These are phyloP conservation scores for Xanthoparmelia taractica DNA, from an alignment of 495 filamentous ascomycete genomes.

Conservation along the genomic window DNA sequence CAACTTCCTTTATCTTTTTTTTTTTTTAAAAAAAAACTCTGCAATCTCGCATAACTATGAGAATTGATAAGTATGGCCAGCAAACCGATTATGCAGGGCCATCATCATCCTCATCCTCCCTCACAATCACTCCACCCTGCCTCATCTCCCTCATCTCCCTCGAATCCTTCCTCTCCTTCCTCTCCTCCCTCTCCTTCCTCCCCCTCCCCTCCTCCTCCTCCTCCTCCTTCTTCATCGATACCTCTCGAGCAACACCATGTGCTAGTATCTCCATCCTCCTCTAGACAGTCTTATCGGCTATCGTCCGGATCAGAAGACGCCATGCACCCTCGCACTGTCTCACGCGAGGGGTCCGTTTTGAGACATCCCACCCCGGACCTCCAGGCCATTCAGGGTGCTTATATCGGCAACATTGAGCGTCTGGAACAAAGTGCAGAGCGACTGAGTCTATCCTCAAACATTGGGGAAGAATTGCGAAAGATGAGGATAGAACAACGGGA, in stretches of 20 bases:
- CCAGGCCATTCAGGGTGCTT: slow-evolving; percentile 64
- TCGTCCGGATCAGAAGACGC: slow-evolving; percentile 30
- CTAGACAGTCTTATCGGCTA: slow-evolving; percentile 1
- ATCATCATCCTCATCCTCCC: slow-evolving; percentile 31
- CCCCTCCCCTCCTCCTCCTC: slow-evolving; percentile 6
- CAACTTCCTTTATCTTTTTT: slow-evolving; percentile 8
- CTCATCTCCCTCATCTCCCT: slow-evolving; percentile 28
- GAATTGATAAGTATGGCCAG: too few species aligned
- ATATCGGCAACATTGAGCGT: slow-evolving; percentile 68
- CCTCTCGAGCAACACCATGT: neutral
- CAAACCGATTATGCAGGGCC: slow-evolving; percentile 40
- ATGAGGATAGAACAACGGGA: slow-evolving; percentile 71
- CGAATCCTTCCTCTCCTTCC: neutral
- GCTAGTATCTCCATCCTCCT: neutral
- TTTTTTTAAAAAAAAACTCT: too few species aligned
- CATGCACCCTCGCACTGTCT: slow-evolving; percentile 51
- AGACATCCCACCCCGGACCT: slow-evolving; percentile 72
- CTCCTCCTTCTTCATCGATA: neutral
- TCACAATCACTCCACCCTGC: slow-evolving; percentile 29
- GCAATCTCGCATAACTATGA: slow-evolving; percentile 21
- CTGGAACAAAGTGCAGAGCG: slow-evolving; percentile 77
- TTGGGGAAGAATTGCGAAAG: slow-evolving; percentile 74
- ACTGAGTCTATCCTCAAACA: slow-evolving; percentile 64
- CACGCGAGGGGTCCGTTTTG: slow-evolving; percentile 51
- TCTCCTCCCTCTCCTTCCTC: slow-evolving; percentile 35